phyloP scores from a whole-genome alignment of 108 stramenopile genomes.

The Cyclotella atomus region DNA sequence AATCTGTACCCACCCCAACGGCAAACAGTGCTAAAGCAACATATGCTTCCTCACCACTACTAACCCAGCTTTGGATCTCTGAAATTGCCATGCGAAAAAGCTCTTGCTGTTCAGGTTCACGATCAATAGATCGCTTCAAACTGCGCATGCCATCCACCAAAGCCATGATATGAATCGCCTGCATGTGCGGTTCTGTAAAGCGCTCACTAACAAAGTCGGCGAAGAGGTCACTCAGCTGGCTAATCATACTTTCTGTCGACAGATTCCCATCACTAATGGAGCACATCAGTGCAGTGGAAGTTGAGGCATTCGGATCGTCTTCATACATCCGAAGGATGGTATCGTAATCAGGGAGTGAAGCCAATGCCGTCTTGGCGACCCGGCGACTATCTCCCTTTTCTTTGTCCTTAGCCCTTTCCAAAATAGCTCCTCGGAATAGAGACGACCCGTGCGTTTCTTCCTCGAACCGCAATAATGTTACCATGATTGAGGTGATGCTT shows the following conservation, averaged over 20 bases:
- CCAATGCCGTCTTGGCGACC: slow-evolving; percentile 24
- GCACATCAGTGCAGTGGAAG: slow-evolving; percentile 54
- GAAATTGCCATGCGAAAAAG: slow-evolving; percentile 10
- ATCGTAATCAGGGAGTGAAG: slow-evolving; percentile 31
- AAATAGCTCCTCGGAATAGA: slow-evolving; percentile 48
- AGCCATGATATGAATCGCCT: slow-evolving; percentile 24
- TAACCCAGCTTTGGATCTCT: slow-evolving; percentile 26
- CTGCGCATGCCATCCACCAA: slow-evolving; percentile 27
- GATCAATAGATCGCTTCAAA: slow-evolving; percentile 20
- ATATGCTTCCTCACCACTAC: slow-evolving; percentile 24
- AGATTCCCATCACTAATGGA: neutral
- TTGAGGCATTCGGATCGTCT: slow-evolving; percentile 47
- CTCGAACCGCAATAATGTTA: slow-evolving; percentile 56
- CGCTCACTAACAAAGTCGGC: slow-evolving; percentile 21
- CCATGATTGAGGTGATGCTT: slow-evolving; percentile 16
- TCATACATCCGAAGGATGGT: slow-evolving; percentile 43
- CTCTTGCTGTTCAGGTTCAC: slow-evolving; percentile 14
- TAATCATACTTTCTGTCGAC: slow-evolving; percentile 16
- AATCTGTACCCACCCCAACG: slow-evolving; percentile 16
- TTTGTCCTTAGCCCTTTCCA: slow-evolving; percentile 10
- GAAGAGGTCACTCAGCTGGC: slow-evolving; percentile 26
- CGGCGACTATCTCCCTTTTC: slow-evolving; percentile 21
- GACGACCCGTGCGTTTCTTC: slow-evolving; percentile 67
- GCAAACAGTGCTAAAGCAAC: slow-evolving; percentile 24
- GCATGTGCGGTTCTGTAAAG: slow-evolving; percentile 15